These are phyloP conservation scores for Grigorovia humatica DNA, from an alignment of 805 yeast genomes.

Conservation along the genomic window DNA sequence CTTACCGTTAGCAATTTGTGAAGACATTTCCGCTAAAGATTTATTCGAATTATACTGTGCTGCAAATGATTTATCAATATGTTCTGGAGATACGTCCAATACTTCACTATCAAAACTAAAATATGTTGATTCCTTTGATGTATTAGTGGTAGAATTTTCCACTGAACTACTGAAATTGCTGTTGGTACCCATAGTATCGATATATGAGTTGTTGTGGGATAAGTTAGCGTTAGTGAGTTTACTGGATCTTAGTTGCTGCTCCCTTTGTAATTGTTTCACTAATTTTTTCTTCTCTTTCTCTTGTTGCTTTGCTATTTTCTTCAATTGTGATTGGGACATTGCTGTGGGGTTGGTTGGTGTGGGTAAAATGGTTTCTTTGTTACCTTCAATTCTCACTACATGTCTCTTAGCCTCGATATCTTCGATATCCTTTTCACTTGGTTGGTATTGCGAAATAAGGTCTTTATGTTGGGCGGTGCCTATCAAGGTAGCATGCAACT, in stretches of 20 bases:
- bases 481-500: constrained; percentile 54
- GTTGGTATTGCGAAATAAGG: not conserved
- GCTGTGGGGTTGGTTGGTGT: constrained; percentile 25
- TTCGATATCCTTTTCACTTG: not conserved
- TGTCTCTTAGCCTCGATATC: constrained; percentile 13
- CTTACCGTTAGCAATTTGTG: too few species aligned
- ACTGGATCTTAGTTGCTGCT: not conserved
- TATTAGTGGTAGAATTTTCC: not conserved
- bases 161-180: not conserved
- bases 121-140: not conserved
- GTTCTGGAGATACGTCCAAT: not conserved
- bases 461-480: constrained; percentile 4
- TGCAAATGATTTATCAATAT: too few species aligned
- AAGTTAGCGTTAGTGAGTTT: not conserved
- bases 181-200: too few species aligned
- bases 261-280: constrained; percentile 1
- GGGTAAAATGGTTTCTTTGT: constrained; percentile 31
- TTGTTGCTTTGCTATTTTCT: constrained; percentile 18
- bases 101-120: not conserved
- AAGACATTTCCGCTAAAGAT: too few species aligned
- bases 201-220: too few species aligned
- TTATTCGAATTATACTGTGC: too few species aligned
- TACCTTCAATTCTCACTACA: constrained; percentile 31
- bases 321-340: constrained; percentile 24
- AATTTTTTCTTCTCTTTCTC: constrained; percentile 4